Evolutionary conservation across 768 basidiomycete genomes (phyloP).

Genomic region (Suillus americanus): DNA sequence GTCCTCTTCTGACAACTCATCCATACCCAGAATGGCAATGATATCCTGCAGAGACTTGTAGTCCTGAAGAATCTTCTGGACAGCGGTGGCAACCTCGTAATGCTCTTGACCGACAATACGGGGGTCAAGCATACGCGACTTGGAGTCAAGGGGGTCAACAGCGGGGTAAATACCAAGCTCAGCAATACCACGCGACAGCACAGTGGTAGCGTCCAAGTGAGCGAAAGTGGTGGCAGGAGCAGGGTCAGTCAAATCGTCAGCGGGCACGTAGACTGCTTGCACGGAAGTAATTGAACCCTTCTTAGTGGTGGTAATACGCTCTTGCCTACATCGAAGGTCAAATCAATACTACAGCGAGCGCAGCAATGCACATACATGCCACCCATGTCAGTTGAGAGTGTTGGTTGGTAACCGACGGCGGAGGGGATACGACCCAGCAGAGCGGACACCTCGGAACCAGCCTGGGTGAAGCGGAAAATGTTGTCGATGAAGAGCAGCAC

Average conservation of each 20-base stretch:
- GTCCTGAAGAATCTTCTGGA: slow-evolving; percentile 96
- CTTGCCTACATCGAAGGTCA: slow-evolving; percentile 64
- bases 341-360: background rate
- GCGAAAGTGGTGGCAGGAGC: slow-evolving; percentile 99
- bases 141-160: slow-evolving; percentile 98
- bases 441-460: slow-evolving; percentile 99
- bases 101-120: slow-evolving; percentile 96
- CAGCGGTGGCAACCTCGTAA: slow-evolving; percentile 94
- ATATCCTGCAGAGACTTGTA: slow-evolving; percentile 99
- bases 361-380: slow-evolving; percentile 68
- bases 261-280: slow-evolving; percentile 99
- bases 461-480: slow-evolving; percentile 99
- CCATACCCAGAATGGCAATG: slow-evolving; percentile 99
- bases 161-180: slow-evolving; percentile 99
- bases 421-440: slow-evolving; percentile 99
- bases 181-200: slow-evolving; percentile 98
- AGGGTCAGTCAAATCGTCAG: slow-evolving; percentile 99
- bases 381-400: slow-evolving; percentile 99
- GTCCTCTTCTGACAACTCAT: slow-evolving; percentile 99
- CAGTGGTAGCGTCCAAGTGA: slow-evolving; percentile 99
- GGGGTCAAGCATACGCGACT: slow-evolving; percentile 99
- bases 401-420: slow-evolving; percentile 99
- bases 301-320: slow-evolving; percentile 99
- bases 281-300: slow-evolving; percentile 99
- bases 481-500: slow-evolving; percentile 99